Evolutionary conservation across 176 grass and related monocot genomes (phyloP), one percentile per base, ranked within the genome.

Genomic region (Bolboschoenus planiculmis): DNA sequence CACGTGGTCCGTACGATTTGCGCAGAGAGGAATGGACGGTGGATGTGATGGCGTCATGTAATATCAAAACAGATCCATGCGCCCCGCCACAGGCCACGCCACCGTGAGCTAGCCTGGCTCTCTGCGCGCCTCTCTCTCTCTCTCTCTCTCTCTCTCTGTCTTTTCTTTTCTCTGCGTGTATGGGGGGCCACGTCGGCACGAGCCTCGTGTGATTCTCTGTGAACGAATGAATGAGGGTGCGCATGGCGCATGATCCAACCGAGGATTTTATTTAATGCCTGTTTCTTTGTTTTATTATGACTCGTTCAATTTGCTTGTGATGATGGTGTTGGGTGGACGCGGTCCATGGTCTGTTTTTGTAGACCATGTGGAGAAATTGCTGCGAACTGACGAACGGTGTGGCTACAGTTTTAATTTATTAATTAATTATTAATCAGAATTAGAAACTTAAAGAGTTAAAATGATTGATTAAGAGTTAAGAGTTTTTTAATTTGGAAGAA

Each of bases 41-140:
- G 78, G 78, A 80, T 80, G 78, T 31, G 51, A 79, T 79, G 77
- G 74, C 44, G 5, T 55, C 47, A 77, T 50, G 72, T 77, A 77
- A 50, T 13, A 77, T 77, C 40, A 33, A 51, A 51, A n/a, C 72
- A 60, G 78, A 80, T 57, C 31, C 78, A 40, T 59, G 30, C 77
- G 50, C 47, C 15, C 30, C 77, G 77, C 51, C 77, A 35, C 27
- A 80, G 77, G 18, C 48, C 77, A 80, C 50, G 77, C 77, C 78
- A 59, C 14, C 35, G 72, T 60, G 4, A 58, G 54, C 31, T 78
- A 56, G 75, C 75, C 47, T 78, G 42, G 44, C 76, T 16, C 46
- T n/a, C n/a, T n/a, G n/a, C n/a, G n/a, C n/a, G n/a, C n/a, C n/a
- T n/a, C n/a, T n/a, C n/a, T n/a, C n/a, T 78, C 75, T 79, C 46